Evolutionary conservation across 768 basidiomycete species (phyloP), one percentile per base, ranked within the genome.

Genomic region (Kwoniella pini): DNA sequence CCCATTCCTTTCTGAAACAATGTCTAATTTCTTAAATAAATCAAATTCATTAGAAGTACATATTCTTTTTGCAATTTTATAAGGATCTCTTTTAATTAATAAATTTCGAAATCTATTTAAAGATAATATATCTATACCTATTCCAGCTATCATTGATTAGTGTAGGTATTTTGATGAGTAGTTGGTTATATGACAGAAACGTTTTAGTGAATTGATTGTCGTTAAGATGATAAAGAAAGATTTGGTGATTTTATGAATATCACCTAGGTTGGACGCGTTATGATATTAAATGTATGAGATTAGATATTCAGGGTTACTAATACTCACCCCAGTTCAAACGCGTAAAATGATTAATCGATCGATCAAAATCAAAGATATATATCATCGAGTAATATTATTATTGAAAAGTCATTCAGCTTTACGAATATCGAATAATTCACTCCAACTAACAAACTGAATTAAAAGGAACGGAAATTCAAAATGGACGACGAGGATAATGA

Each of bases 401-500:
- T n/a, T n/a, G n/a, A n/a, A n/a, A 36, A 9, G 9, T 36, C 33
- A 15, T 36, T 36, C 15, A 7, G 33, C 15, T 9, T 36, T 36
- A 9, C 7, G 33, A 36, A 36, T 9, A 9, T 36, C 9, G 33
- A 36, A 15, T 15, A 7, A 36, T 36, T 36, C 15, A 43, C 19
- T 21, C 42, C 42, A 43, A 50, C 22, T 36, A 36, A 9, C 33
- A 36, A 15, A 15, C 7, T 7, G 9, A 36, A 36, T 36, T 11
- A 12, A 4, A 9, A 11, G 22, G 28, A 2, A 46, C 12, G 24
- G 28, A 28, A 22, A 9, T 43, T 9, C 54, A 61, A 61, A 9
- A 73, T 70, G 69, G 69, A 70, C 63, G 72, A 74, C 58, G 73
- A 75, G 38, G 69, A 71, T 50, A 76, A 69, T 55, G 70, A 74